phyloP scores from a whole-genome alignment of 352 stramenopile species.

The Globisporangium viniferum region DNA sequence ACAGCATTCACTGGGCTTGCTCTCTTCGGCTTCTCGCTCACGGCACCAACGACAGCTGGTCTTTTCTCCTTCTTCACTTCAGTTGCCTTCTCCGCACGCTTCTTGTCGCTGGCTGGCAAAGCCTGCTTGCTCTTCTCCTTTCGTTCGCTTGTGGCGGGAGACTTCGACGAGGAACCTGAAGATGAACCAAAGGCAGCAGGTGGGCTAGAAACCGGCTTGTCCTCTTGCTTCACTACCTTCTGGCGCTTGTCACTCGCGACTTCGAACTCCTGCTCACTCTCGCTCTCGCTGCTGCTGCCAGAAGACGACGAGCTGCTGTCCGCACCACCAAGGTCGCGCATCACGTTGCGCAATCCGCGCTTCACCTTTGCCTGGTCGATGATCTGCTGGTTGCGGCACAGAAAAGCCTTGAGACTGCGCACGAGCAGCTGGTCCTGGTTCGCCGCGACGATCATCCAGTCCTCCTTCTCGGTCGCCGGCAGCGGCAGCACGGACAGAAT shows the following conservation, averaged over 20 bases:
- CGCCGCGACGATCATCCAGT: slow-evolving; percentile 75
- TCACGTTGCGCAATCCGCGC: slow-evolving; percentile 36
- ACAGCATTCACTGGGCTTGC: background rate
- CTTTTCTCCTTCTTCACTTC: slow-evolving; percentile 4
- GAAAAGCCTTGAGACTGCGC: slow-evolving; percentile 59
- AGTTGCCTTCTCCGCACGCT: background rate
- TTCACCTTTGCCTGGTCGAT: slow-evolving; percentile 46
- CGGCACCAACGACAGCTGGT: too few relatives aligned
- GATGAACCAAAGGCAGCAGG: background rate
- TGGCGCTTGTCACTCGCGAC: background rate
- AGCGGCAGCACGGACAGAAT: slow-evolving; percentile 63
- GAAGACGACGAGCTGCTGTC: slow-evolving; percentile 25
- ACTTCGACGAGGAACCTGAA: background rate
- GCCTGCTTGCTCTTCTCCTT: slow-evolving; percentile 5
- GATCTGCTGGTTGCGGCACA: slow-evolving; percentile 54
- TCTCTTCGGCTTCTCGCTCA: slow-evolving; percentile 13
- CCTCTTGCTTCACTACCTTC: background rate
- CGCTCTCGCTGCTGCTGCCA: slow-evolving; percentile 15
- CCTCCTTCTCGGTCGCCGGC: slow-evolving; percentile 46
- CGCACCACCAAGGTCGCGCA: slow-evolving; percentile 39
- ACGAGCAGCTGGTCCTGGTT: slow-evolving; percentile 75
- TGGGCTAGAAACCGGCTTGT: slow-evolving; percentile 2
- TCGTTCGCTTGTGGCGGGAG: background rate
- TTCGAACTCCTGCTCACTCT: slow-evolving; percentile 18
- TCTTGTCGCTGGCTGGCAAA: slow-evolving; percentile 3